phyloP scores from a whole-genome alignment of 1,284 basidiomycete species.

The Puccinia coronata region DNA sequence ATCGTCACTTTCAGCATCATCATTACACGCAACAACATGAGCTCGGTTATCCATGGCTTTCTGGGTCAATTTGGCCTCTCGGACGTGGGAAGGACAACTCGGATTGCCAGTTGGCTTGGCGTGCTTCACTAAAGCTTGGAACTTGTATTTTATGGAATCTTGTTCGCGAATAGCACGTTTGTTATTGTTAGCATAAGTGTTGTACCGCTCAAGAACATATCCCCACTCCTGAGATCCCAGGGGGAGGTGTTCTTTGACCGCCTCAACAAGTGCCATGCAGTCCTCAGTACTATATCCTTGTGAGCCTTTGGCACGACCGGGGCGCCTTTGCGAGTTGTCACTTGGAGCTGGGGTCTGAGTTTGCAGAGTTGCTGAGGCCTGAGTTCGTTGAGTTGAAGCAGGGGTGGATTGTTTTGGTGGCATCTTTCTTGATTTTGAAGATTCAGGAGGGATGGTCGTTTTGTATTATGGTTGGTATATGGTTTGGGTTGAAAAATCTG shows the following conservation, averaged over 20 bases:
- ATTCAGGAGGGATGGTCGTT: no score
- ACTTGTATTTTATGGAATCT: not conserved
- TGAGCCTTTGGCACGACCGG: not conserved
- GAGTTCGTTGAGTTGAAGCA: no score
- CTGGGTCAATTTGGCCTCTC: not conserved
- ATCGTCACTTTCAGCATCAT: no score
- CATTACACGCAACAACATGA: no score
- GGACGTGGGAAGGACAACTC: not conserved
- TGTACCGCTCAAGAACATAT: not conserved
- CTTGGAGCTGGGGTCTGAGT: no score
- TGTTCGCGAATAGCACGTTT: not conserved
- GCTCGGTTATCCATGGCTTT: not conserved
- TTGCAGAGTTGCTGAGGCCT: no score
- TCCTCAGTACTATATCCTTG: not conserved
- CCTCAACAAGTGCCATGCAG: not conserved
- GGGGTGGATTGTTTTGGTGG: no score
- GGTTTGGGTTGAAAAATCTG: no score
- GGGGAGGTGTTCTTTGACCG: not conserved
- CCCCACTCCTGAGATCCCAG: constrained; percentile 4
- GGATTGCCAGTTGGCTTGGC: constrained; percentile 12
- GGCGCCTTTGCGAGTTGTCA: not conserved
- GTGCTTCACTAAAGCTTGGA: not conserved
- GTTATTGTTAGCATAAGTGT: not conserved
- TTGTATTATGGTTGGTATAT: no score
- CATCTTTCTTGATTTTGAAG: no score